Base-by-base conservation (phyloP, 73 alveolate species). In the Symbiodinium pilosum region DNA sequence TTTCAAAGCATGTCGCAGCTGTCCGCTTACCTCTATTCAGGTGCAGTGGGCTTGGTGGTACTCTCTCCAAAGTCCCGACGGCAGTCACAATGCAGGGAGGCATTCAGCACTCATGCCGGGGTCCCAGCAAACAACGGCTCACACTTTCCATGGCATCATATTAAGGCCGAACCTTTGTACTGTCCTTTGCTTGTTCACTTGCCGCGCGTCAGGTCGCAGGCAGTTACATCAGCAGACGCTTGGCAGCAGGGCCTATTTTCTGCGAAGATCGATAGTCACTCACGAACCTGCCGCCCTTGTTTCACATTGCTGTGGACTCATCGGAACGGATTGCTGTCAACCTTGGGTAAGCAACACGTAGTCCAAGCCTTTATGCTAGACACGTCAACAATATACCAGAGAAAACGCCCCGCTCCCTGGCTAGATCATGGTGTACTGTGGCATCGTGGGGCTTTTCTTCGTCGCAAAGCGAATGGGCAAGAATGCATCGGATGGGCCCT, bases 1-100 rank as follows among this genome's bases (percentile, higher is more conserved):
- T n/a, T n/a, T n/a, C n/a, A n/a, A n/a, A n/a, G n/a, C n/a, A n/a
- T n/a, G n/a, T n/a, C n/a, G n/a, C n/a, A n/a, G n/a, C n/a, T n/a
- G n/a, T n/a, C n/a, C n/a, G n/a, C n/a, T n/a, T n/a, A n/a, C n/a
- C n/a, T n/a, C n/a, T n/a, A n/a, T n/a, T 64, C 28, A 91, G 97
- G 97, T 91, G 51, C 97, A 91, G n/a, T 91, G 97, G 97, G 42
- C 40, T 28, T 91, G 77, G 89, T 91, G 97, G 97, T 91, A 91
- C 34, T 91, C 81, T 69, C 87, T 64, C 21, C 97, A 91, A 28
- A 38, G 77, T 81, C 32, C 81, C 3, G 97, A 91, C 39, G 97
- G 97, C 88, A 91, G 97, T 32, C 97, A 91, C 77, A 41, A 59
- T 40, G 51, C 81, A 0, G 97, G 89, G 20, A 83, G 77, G 41